Evolutionary conservation across 192 early-diverging fungal species (phyloP), one percentile per base, ranked within the genome.

Genomic region (Coemansia aciculifera): DNA sequence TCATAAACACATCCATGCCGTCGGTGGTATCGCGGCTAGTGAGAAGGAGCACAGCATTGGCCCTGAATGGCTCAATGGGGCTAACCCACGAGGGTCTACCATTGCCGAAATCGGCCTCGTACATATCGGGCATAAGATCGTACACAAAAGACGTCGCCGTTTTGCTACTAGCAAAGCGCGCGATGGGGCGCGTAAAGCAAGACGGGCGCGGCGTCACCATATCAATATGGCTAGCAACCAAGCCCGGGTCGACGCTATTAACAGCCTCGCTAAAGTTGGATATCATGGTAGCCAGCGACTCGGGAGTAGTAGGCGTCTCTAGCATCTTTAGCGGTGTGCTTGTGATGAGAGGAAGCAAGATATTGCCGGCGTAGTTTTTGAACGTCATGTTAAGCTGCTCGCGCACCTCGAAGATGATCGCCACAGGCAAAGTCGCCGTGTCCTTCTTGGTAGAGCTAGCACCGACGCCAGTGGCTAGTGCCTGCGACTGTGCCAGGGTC

Each of bases 1-100:
- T 69, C 70, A 81, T 60, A 61, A 81, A 81, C n/a, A 81, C 71
- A 31, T 81, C 79, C 1, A 81, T 31, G 12, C 79, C 79, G 27
- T 81, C 79, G 12, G 42, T 67, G 3, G 64, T 34, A 21, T 81
- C 71, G 5, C 42, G 54, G 42, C 56, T 37, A 9, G 79, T 76
- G 3, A 81, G 68, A 34, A 81, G 49, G 36, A 76, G 71, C 21
- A 64, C 62, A 11, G 70, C 74, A 27, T 81, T 76, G n/a, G 71
- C 74, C 17, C 79, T 66, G 37, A 81, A 81, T 15, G 71, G 71
- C 68, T 81, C 37, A 7, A 76, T 73, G 2, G 79, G 79, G 38
- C 79, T 81, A 7, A 81, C 79, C 79, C 79, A 81, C 27, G 44
- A 64, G 6, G 79, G 79, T 9, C 54, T 57, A 5, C 79, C 79